These are phyloP conservation scores for Globisporangium heterothallicum DNA, from an alignment of 352 stramenopile genomes.

Conservation along the genomic window DNA sequence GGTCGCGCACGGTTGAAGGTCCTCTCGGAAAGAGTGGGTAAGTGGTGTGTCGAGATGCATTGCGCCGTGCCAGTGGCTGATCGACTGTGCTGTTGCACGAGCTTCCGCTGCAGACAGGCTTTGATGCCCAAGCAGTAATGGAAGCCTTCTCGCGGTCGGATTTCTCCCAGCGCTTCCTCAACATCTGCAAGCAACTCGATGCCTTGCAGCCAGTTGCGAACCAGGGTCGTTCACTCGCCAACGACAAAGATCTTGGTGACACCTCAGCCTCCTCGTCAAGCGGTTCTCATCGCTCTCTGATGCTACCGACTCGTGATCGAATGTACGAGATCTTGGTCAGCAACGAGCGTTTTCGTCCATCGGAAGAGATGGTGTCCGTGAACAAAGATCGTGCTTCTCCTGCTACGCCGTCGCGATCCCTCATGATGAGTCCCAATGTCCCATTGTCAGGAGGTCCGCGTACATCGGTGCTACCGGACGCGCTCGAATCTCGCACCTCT, in stretches of 20 bases:
- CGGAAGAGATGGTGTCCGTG: conserved; percentile 1
- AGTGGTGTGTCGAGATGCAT: no score
- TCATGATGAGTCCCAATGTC: neutral
- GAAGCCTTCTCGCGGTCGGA: conserved; percentile 6
- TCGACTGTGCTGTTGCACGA: no score
- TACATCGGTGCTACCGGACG: neutral
- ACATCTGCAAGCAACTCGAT: conserved; percentile 27
- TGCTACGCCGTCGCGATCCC: no score
- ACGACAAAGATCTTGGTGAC: neutral
- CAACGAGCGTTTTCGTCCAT: conserved; percentile 13
- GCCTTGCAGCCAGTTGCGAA: conserved; percentile 17
- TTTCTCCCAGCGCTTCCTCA: conserved; percentile 19
- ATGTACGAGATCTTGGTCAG: conserved; percentile 10
- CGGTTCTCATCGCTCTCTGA: neutral
- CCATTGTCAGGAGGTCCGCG: neutral
- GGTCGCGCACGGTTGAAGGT: no score
- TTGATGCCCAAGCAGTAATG: no score
- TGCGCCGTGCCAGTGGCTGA: no score
- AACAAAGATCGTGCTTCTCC: conserved; percentile 1
- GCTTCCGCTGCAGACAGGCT: no score
- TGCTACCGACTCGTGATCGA: conserved; percentile 7
- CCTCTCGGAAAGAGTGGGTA: no score
- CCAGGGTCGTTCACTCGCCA: neutral
- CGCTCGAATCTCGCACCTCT: neutral
- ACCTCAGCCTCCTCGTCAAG: neutral